Evolutionary conservation across 1,139 yeast genomes (phyloP).

Genomic region (Zygoascus meyerae): DNA sequence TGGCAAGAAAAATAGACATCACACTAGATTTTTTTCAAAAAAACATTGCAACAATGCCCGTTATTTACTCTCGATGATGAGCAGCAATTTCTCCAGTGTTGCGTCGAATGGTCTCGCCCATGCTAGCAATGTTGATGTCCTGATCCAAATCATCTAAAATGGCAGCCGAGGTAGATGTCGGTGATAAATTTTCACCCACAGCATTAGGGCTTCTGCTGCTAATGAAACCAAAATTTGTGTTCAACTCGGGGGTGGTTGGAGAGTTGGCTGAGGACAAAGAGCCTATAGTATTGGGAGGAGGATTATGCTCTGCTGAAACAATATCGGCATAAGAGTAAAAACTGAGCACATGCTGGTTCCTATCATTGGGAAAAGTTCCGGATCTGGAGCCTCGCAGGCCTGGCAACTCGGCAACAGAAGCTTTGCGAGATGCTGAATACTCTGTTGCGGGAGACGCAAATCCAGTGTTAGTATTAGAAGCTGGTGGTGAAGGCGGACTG

Average conservation of each 20-base stretch:
- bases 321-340: slow-evolving; percentile 79
- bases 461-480: not conserved
- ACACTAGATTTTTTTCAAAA: too few species aligned
- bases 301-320: slow-evolving; percentile 31
- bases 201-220: not conserved
- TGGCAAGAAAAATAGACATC: not conserved
- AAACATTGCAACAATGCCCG: not conserved
- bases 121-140: slow-evolving; percentile 31
- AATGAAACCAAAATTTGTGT: not conserved
- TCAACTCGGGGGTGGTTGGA: not conserved
- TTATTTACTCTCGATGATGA: slow-evolving; percentile 7
- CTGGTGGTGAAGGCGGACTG: not conserved
- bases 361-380: slow-evolving; percentile 2
- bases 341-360: slow-evolving; percentile 45
- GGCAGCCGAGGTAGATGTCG: not conserved
- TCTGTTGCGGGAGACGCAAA: not conserved
- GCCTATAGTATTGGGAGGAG: not conserved
- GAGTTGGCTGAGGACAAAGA: not conserved
- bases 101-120: slow-evolving; percentile 39
- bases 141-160: slow-evolving; percentile 12
- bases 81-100: slow-evolving; percentile 36
- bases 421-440: not conserved
- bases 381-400: not conserved
- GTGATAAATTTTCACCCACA: not conserved
- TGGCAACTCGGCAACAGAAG: slow-evolving; percentile 6